Evolutionary conservation across 495 filamentous ascomycete species (phyloP).

Genomic region (Jackrogersella minutella): DNA sequence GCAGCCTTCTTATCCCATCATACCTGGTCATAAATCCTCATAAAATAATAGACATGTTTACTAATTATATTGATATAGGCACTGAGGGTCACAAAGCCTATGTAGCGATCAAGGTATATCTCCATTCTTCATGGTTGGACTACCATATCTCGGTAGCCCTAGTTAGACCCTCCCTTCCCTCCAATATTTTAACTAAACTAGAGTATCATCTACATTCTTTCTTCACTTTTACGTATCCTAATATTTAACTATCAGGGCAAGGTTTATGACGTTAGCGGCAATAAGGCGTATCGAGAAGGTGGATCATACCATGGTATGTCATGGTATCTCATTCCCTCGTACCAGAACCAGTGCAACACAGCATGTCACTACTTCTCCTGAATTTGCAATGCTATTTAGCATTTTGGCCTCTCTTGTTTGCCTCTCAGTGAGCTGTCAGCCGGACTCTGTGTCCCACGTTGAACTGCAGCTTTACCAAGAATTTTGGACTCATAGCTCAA

Average conservation of each 20-base stretch:
- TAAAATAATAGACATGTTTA: background rate
- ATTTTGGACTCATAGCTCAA: background rate
- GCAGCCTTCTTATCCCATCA: background rate
- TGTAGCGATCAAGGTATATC: conserved; percentile 85
- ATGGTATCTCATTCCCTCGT: conserved; percentile 3
- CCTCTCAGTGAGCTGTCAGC: background rate
- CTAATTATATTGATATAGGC: conserved; percentile 60
- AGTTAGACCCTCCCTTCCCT: background rate
- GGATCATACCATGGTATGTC: conserved; percentile 83
- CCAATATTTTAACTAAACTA: background rate
- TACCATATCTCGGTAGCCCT: background rate
- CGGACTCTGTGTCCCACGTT: conserved; percentile 23
- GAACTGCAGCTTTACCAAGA: conserved; percentile 8
- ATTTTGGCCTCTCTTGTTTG: conserved; percentile 19
- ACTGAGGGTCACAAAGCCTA: conserved; percentile 74
- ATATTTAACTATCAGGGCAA: conserved; percentile 63
- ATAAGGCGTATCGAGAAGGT: conserved; percentile 81
- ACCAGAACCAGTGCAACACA: background rate
- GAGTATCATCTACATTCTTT: background rate
- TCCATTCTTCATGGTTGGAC: background rate
- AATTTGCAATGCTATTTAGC: background rate
- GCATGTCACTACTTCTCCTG: background rate
- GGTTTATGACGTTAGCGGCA: conserved; percentile 92
- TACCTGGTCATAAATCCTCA: background rate
- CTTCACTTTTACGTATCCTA: conserved; percentile 25